Evolutionary conservation across 2,329 filamentous ascomycete species (phyloP).

Genomic region (Periconia sp.): DNA sequence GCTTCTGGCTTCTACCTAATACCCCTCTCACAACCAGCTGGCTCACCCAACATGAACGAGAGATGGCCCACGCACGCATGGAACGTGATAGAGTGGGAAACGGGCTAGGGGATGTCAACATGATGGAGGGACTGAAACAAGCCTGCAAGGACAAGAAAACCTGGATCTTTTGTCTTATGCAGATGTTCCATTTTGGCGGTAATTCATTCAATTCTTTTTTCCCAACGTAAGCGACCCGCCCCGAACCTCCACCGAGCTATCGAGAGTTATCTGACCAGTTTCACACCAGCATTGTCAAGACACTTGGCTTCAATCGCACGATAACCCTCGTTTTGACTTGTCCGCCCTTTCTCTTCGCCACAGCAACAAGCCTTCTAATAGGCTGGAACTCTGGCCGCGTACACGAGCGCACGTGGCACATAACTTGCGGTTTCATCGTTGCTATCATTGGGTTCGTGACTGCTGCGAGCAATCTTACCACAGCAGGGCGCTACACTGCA

Average conservation of each 20-base stretch:
- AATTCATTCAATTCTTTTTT: slow-evolving; percentile 38
- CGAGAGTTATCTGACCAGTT: no score
- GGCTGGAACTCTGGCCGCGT: slow-evolving; percentile 55
- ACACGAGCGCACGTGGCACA: slow-evolving; percentile 55
- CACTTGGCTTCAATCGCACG: slow-evolving; percentile 40
- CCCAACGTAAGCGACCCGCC: slow-evolving; percentile 23
- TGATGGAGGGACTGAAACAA: slow-evolving; percentile 30
- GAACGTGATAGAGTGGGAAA: slow-evolving; percentile 51
- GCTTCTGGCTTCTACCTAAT: slow-evolving; percentile 32
- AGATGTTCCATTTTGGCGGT: slow-evolving; percentile 30
- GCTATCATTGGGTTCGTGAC: slow-evolving; percentile 48
- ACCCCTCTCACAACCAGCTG: slow-evolving; percentile 46
- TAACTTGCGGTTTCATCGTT: slow-evolving; percentile 46
- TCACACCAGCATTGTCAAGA: slow-evolving; percentile 31
- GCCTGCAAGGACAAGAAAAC: slow-evolving; percentile 30
- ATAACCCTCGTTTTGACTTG: slow-evolving; percentile 43
- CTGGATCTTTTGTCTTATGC: slow-evolving; percentile 37
- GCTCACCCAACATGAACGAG: slow-evolving; percentile 50
- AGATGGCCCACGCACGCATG: slow-evolving; percentile 38
- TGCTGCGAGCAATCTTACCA: slow-evolving; percentile 29
- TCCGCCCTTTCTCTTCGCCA: slow-evolving; percentile 53
- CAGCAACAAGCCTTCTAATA: slow-evolving; percentile 49
- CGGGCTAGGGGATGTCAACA: slow-evolving; percentile 9
- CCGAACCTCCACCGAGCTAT: background rate
- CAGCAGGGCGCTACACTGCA: slow-evolving; percentile 28